Evolutionary conservation across 139 green algal genomes (phyloP), one percentile per base, ranked within the genome.

Genomic region (Chlamydomonas sphaeroides): DNA sequence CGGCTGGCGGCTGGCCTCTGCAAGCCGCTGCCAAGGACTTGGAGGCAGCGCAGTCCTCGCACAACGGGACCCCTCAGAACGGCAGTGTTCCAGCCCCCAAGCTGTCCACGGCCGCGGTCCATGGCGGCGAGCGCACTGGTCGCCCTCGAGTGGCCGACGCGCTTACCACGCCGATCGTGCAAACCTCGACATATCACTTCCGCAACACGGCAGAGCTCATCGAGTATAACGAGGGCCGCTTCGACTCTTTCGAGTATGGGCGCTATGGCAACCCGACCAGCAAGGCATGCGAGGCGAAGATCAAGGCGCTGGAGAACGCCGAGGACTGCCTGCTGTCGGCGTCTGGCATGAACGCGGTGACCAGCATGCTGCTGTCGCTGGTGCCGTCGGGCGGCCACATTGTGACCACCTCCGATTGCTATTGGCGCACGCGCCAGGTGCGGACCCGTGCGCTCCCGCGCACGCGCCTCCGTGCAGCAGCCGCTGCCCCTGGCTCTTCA

Each of bases 381-480:
- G 96, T 99, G 30, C 97, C 97, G 0, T 89, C 93, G 30, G 94
- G 95, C 6, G 97, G 97, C 7, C 97, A 99, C 92, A 99, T 99
- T 80, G 92, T 99, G 15, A 99, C 97, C 45, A 99, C 97, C 41
- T 98, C 94, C n/a, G 97, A 99, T 89, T 99, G 97, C 92, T 99
- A 99, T 90, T 92, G 97, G 45, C 93, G 97, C 59, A 99, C 97
- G 18, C 93, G 97, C 25, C 56, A 53, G 45, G 45, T 53, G 45
- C 10, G 45, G n/a, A n/a, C n/a, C n/a, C n/a, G n/a, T n/a, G n/a
- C n/a, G n/a, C n/a, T n/a, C n/a, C n/a, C n/a, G n/a, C n/a, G n/a
- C n/a, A n/a, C n/a, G n/a, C n/a, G n/a, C n/a, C n/a, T n/a, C n/a
- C n/a, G n/a, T n/a, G n/a, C n/a, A n/a, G n/a, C n/a, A n/a, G n/a